Evolutionary conservation across 805 yeast genomes (phyloP), one percentile per base, ranked within the genome.

Genomic region (Metschnikowia cerradonensis): DNA sequence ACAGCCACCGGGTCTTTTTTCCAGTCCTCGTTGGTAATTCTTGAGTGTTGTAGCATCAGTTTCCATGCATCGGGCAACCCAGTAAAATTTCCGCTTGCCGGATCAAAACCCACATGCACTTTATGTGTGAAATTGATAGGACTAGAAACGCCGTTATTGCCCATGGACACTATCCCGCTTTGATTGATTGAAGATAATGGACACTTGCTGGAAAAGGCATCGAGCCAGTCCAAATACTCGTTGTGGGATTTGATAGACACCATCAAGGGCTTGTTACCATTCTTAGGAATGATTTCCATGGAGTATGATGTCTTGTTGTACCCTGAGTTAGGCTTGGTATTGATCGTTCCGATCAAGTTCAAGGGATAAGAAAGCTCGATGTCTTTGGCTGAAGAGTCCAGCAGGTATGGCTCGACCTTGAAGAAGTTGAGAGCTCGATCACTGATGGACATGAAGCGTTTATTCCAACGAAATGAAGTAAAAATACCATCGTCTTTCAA

Each of bases 111-210:
- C 23, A 88, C 92, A 65, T 88, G 94, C 15, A 91, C 97, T 62
- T 85, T 88, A 66, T 95, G 99, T 10, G 96, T 90, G 67, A 92
- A 92, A 67, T 92, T 91, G 15, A 92, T 88, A 6, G 99, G 99
- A 37, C 84, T 84, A 2, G 97, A 90, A 10, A 94, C 97, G 7
- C 71, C 75, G 3, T 77, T 70, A 63, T 72, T 59, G 22, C 68
- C 72, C 47, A 54, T 43, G 23, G 58, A 51, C 2, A 60, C 45
- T 4, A 55, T 20, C 30, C 57, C 57, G 30, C 57, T 60, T 47
- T 60, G 63, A 43, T 69, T 72, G 40, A 70, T 69, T 45, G 66
- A 67, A 22, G 81, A 79, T 71, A 79, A 70, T 1, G 91, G 91
- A 59, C 90, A 85, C 65, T 84, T 84, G 14, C 88, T 80, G 52